These are phyloP conservation scores for Leccinum pachyderme DNA, from an alignment of 1,284 basidiomycete species.

Conservation along the genomic window DNA sequence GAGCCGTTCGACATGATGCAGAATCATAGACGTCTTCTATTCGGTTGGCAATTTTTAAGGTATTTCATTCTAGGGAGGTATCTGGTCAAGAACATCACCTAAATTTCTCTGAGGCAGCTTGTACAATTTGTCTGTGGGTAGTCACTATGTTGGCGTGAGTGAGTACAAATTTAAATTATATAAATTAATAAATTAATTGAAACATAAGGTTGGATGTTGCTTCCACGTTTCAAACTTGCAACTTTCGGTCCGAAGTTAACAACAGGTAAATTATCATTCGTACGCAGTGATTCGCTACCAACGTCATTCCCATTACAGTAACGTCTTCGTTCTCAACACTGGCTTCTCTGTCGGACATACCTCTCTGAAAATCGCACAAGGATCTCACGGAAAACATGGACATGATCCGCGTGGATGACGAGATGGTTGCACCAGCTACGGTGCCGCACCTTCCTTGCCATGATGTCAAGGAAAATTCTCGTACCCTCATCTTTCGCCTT, in stretches of 20 bases:
- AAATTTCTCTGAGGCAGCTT: too few relatives aligned
- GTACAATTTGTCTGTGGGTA: too few relatives aligned
- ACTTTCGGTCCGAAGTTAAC: not conserved
- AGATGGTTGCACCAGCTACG: not conserved
- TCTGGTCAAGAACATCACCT: not conserved
- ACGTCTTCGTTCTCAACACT: not conserved
- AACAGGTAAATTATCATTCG: not conserved
- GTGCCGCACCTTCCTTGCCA: not conserved
- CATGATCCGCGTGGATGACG: not conserved
- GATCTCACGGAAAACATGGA: not conserved
- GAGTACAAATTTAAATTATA: too few relatives aligned
- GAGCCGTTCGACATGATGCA: not conserved
- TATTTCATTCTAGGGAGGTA: not conserved
- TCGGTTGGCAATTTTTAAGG: too few relatives aligned
- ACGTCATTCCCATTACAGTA: not conserved
- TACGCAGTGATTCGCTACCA: not conserved
- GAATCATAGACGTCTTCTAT: not conserved
- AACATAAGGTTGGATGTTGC: too few relatives aligned
- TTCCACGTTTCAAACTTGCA: not conserved
- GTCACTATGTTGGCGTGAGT: too few relatives aligned
- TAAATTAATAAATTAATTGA: too few relatives aligned
- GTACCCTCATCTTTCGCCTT: slow-evolving; percentile 4
- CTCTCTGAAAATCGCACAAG: not conserved
- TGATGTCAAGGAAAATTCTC: not conserved
- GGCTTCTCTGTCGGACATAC: not conserved